Evolutionary conservation across 495 filamentous ascomycete genomes (phyloP).

Genomic region (Xylaria palmicola): DNA sequence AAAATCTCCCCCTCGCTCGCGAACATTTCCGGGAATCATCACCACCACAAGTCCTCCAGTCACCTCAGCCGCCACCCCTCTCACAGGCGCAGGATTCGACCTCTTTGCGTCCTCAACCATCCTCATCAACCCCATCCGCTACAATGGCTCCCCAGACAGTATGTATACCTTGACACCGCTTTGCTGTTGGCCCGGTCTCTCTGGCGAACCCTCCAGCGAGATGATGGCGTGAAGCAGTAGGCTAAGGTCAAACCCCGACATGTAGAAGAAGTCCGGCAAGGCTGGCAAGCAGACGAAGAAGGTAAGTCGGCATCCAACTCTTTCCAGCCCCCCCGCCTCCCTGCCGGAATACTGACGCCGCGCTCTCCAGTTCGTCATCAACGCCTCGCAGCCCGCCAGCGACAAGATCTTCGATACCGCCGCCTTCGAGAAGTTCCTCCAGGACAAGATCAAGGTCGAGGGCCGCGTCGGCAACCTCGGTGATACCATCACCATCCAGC

Average conservation of each 20-base stretch:
- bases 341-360: conserved; percentile 17
- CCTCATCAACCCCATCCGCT: conserved; percentile 29
- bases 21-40: conserved; percentile 20
- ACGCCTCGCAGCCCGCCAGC: conserved; percentile 91
- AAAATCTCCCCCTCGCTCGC: conserved; percentile 19
- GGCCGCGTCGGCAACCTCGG: conserved; percentile 97
- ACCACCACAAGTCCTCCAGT: conserved; percentile 18
- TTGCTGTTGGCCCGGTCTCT: conserved; percentile 75
- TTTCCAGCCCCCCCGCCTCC: not conserved
- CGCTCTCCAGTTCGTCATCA: conserved; percentile 86
- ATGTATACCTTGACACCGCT: conserved; percentile 75
- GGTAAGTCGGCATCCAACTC: conserved; percentile 39
- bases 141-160: conserved; percentile 67
- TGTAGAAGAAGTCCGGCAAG: conserved; percentile 66
- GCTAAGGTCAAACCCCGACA: conserved; percentile 66
- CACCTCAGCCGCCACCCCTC: conserved; percentile 16
- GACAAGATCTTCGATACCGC: conserved; percentile 99
- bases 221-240: conserved; percentile 81
- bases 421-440: conserved; percentile 99
- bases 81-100: conserved; percentile 51
- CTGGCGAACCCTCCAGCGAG: conserved; percentile 29
- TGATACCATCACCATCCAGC: conserved; percentile 85
- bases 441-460: conserved; percentile 99
- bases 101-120: conserved; percentile 62
- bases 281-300: conserved; percentile 63